Evolutionary conservation across 768 basidiomycete genomes (phyloP), one percentile per base, ranked within the genome.

Genomic region (Pulveroboletus ravenelii): DNA sequence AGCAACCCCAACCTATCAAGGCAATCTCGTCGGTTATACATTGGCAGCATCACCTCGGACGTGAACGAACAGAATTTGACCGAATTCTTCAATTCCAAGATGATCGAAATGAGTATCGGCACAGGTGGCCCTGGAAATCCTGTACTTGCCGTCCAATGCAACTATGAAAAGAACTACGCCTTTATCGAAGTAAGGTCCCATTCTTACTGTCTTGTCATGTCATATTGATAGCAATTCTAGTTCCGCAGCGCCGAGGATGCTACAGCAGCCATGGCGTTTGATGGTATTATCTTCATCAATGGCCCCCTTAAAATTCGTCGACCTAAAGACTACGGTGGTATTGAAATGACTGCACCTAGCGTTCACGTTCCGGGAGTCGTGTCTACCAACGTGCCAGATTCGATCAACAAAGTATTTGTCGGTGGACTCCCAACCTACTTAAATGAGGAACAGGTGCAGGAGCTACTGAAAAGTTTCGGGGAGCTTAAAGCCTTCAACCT

Each of bases 401-500:
- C 93, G 23, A 88, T 89, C 70, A 94, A 98, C 81, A 98, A 98
- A 74, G 78, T 99, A 47, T 99, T 98, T 62, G 88, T 99, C 53
- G 96, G 96, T 38, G 95, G 94, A 47, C 74, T 99, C 50, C 96
- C 96, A 14, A 80, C 89, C 18, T 97, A 98, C 68, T 81, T 99
- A 42, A 94, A 91, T 62, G 96, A 99, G 70, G 96, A 96, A 64
- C 94, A 98, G 71, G 96, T 98, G 52, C 92, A 95, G 84, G 96
- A 99, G 67, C 68, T 99, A 30, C 77, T 99, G 56, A 97, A 93
- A 76, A 92, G 86, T 64, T 99, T 99, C 63, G 96, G 96, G 51
- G 96, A 98, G 54, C 80, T 99, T 44, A 93, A 90, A 68, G 92
- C 93, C 9, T 99, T 99, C 81, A 98, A 98, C 65, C 79, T 99